Conservation (phyloP, 257 asterid genomes). For the Solanum bulbocastanum region DNA sequence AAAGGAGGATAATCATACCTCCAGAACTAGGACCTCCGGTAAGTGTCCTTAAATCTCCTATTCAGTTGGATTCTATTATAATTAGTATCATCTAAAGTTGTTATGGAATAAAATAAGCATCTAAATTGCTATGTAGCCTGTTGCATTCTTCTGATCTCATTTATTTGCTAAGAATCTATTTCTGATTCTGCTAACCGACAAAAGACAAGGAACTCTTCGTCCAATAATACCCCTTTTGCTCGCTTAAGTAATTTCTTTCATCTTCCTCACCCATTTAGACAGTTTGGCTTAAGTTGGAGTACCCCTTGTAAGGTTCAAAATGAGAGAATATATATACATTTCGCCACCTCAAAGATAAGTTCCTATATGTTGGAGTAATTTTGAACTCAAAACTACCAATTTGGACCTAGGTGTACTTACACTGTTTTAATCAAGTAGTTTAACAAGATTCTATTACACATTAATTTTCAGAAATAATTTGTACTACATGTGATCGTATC, state of each 20-base stretch:
- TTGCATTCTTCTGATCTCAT: not conserved
- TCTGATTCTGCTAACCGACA: not conserved
- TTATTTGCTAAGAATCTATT: not conserved
- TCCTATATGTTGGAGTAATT: not conserved
- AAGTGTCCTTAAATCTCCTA: constrained; percentile 13
- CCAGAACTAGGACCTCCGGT: constrained; percentile 99
- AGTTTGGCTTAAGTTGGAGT: not conserved
- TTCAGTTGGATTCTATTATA: not conserved
- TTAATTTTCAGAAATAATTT: not conserved
- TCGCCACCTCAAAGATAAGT: not conserved
- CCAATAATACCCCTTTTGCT: not conserved
- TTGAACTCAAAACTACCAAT: not conserved
- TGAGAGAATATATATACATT: not conserved
- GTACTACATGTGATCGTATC: not conserved
- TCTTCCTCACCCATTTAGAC: not conserved
- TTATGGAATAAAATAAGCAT: not conserved
- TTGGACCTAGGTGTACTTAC: not conserved
- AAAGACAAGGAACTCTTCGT: not conserved
- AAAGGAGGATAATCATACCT: constrained; percentile 78
- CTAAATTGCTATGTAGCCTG: not conserved
- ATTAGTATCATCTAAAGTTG: not conserved
- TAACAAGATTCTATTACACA: not conserved
- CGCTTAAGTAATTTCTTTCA: not conserved
- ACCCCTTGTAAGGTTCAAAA: not conserved
- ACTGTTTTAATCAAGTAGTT: not conserved